Evolutionary conservation across 371 early-diverging fungal species (phyloP).

Genomic region (Mortierella sp.): DNA sequence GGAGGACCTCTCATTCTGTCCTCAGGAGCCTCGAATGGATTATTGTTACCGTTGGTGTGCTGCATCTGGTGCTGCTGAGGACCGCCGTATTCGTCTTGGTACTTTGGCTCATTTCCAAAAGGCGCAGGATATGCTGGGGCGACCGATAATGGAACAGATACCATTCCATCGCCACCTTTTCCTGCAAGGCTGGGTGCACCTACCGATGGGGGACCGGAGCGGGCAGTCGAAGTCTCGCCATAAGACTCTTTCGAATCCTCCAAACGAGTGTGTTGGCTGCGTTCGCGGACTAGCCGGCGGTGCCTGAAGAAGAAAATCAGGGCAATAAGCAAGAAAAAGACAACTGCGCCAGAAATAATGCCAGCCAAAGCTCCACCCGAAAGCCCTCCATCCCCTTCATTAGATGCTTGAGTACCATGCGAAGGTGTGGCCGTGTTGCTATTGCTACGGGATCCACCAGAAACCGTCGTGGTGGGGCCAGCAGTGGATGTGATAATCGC

Average conservation of each 20-base stretch:
- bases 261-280: slow-evolving; percentile 16
- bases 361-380: slow-evolving; percentile 38
- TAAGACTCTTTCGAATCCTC: slow-evolving; percentile 34
- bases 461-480: background rate
- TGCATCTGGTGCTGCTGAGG: slow-evolving; percentile 29
- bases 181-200: too few relatives aligned
- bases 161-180: slow-evolving; percentile 18
- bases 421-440: background rate
- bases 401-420: background rate
- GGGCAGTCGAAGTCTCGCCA: slow-evolving; percentile 12
- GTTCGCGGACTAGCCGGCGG: slow-evolving; percentile 36
- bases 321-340: slow-evolving; percentile 26
- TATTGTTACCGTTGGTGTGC: slow-evolving; percentile 25
- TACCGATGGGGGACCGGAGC: slow-evolving; percentile 13
- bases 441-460: background rate
- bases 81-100: slow-evolving; percentile 4
- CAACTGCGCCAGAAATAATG: slow-evolving; percentile 36
- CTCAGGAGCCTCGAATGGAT: slow-evolving; percentile 38
- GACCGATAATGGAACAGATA: slow-evolving; percentile 9
- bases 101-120: slow-evolving; percentile 5
- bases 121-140: background rate
- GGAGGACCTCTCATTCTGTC: slow-evolving; percentile 6
- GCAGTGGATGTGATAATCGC: background rate
- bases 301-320: slow-evolving; percentile 36
- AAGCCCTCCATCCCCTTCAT: slow-evolving; percentile 14